Evolutionary conservation across 345 rosid genomes (phyloP).

Genomic region (Hibiscus syriacus): DNA sequence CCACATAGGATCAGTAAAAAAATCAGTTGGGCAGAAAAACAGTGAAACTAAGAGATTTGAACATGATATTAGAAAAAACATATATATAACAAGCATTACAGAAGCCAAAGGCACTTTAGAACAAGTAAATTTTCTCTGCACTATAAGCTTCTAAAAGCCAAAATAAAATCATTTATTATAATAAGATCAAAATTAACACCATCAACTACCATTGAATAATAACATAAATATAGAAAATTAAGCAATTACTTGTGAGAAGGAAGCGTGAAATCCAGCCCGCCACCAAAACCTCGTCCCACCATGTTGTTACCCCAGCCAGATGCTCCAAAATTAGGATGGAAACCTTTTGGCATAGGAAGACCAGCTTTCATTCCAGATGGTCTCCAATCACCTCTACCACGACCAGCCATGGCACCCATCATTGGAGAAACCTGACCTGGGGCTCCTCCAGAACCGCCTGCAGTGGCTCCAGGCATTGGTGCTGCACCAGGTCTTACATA

Average conservation of each 20-base stretch:
- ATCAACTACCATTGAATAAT: neutral
- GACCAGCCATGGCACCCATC: conserved; percentile 61
- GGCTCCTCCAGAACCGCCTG: conserved; percentile 44
- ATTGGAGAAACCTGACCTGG: conserved; percentile 80
- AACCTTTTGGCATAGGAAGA: conserved; percentile 63
- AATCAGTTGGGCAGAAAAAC: neutral
- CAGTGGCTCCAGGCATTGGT: conserved; percentile 58
- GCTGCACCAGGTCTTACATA: conserved; percentile 96
- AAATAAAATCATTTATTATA: neutral
- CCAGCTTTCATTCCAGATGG: conserved; percentile 61
- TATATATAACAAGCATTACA: neutral
- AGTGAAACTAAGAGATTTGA: neutral
- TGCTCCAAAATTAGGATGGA: conserved; percentile 53
- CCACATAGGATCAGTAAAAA: conserved; percentile 10
- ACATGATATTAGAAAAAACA: neutral
- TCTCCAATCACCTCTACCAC: conserved; percentile 98
- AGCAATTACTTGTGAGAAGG: conserved; percentile 93
- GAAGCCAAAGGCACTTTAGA: conserved; percentile 2
- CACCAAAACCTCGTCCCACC: conserved; percentile 71
- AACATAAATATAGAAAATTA: conserved; percentile 13
- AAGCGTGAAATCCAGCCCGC: conserved; percentile 86
- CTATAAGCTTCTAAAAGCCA: neutral
- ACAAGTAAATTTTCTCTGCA: neutral
- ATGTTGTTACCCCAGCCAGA: conserved; percentile 51
- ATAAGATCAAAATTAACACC: neutral